Percentiles rank a stretch among this genome's conserved stretches.
Evolutionary conservation across 176 grass and related monocot genomes (phyloP).

Genomic region (Hsuehochloa calcarea): DNA sequence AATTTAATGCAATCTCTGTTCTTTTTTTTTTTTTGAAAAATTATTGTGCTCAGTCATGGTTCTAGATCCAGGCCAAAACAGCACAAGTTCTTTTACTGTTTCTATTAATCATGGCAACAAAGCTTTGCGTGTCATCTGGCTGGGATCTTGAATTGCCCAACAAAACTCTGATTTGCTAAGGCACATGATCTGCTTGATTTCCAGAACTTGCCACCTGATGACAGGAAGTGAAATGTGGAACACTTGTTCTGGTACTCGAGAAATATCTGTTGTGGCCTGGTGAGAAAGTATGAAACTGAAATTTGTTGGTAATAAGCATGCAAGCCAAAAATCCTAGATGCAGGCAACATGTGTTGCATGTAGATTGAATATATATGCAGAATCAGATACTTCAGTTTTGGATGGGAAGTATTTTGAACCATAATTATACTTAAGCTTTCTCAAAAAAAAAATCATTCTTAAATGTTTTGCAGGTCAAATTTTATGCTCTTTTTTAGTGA

Average conservation of each 20-base stretch:
- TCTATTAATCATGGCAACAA: not conserved
- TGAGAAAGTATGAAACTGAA: not conserved
- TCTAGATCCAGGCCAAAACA: not conserved
- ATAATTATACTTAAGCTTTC: not conserved
- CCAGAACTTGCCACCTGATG: not conserved
- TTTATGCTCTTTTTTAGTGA: not conserved
- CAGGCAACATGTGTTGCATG: not conserved
- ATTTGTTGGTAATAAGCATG: not conserved
- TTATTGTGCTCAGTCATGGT: not conserved
- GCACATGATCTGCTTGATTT: not conserved
- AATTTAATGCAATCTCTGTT: not conserved
- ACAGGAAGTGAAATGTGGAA: not conserved
- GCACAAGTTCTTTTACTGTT: not conserved
- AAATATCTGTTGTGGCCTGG: not conserved
- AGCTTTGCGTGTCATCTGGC: not conserved
- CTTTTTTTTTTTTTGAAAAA: not conserved
- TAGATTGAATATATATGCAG: not conserved
- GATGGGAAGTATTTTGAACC: not conserved
- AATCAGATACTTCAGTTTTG: not conserved
- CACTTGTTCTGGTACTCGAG: not conserved
- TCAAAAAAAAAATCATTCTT: not conserved
- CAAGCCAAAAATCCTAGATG: not conserved
- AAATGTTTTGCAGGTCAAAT: not conserved
- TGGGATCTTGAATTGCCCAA: not conserved
- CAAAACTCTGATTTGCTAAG: not conserved